phyloP scores from a whole-genome alignment of 2,329 filamentous ascomycete species.

The Diaporthe nobilis region DNA sequence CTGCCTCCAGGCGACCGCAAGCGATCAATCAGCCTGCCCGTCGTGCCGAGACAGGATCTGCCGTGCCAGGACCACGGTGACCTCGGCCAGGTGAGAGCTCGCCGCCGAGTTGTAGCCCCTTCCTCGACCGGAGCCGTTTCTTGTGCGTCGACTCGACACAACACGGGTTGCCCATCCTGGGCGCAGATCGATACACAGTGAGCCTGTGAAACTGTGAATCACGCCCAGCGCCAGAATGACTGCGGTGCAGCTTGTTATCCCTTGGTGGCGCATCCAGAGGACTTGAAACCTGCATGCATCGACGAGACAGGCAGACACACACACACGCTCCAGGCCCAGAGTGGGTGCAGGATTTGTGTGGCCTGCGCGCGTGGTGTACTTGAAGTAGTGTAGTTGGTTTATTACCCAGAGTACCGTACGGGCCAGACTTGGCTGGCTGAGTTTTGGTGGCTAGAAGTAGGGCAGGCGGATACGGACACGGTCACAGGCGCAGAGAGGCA shows the following conservation, averaged over 20 bases:
- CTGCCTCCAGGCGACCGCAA: conserved; percentile 24
- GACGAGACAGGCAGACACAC: conserved; percentile 11
- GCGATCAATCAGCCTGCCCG: conserved; percentile 25
- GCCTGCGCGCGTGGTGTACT: not conserved
- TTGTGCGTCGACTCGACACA: conserved; percentile 29
- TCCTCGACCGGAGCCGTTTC: conserved; percentile 30
- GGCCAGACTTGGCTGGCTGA: no score
- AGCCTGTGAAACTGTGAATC: conserved; percentile 33
- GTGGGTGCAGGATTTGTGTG: not conserved
- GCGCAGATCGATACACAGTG: conserved; percentile 15
- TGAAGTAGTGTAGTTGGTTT: no score
- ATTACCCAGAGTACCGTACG: not conserved
- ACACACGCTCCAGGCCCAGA: not conserved
- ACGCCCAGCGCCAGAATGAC: conserved; percentile 24
- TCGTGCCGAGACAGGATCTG: conserved; percentile 41
- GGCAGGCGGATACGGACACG: not conserved
- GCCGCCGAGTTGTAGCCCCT: conserved; percentile 9
- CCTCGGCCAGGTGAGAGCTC: conserved; percentile 6
- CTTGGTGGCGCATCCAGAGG: not conserved
- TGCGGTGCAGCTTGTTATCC: not conserved
- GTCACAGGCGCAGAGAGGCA: not conserved
- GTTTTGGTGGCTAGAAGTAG: no score
- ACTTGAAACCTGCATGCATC: conserved; percentile 33
- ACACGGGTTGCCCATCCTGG: conserved; percentile 30
- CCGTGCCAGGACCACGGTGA: conserved; percentile 25